These are phyloP conservation scores for Penicillium concentricum DNA, from an alignment of 2,329 filamentous ascomycete genomes.

Conservation along the genomic window DNA sequence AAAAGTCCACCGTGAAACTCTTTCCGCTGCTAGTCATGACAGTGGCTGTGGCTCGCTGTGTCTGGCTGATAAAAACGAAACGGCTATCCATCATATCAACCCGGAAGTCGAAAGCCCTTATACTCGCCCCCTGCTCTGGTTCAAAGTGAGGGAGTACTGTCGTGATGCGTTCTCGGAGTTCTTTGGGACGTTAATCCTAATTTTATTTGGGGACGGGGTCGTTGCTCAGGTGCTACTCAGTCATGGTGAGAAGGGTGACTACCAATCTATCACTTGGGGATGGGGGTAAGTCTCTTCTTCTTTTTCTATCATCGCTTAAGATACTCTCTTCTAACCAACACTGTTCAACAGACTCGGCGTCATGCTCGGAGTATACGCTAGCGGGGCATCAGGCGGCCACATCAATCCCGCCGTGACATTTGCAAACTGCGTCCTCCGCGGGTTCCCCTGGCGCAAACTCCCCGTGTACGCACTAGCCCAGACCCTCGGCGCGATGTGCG, in stretches of 20 bases:
- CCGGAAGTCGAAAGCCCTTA: constrained; percentile 5
- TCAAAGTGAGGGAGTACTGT: constrained; percentile 50
- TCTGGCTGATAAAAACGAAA: constrained; percentile 16
- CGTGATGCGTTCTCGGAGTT: constrained; percentile 66
- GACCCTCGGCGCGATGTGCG: constrained; percentile 65
- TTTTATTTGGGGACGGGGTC: constrained; percentile 69
- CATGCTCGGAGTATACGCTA: constrained; percentile 66
- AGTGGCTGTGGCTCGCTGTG: constrained; percentile 20
- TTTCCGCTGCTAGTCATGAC: constrained; percentile 11
- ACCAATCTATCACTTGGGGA: constrained; percentile 55
- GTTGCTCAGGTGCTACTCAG: constrained; percentile 68
- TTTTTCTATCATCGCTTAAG: background rate
- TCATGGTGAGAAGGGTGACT: constrained; percentile 43
- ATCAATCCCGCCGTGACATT: constrained; percentile 72
- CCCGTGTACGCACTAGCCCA: constrained; percentile 68
- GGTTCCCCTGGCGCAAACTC: constrained; percentile 67
- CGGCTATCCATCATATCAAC: constrained; percentile 17
- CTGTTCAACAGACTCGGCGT: constrained; percentile 55
- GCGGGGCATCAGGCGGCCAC: constrained; percentile 62
- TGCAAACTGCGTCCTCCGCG: constrained; percentile 66
- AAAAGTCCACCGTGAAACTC: constrained; percentile 15
- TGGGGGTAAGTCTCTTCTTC: constrained; percentile 41
- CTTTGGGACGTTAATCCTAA: constrained; percentile 65
- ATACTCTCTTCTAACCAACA: constrained; percentile 1
- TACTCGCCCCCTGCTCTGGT: constrained; percentile 49